These are phyloP conservation scores for Hamigera avellanea DNA, from an alignment of 495 filamentous ascomycete genomes.

Conservation along the genomic window DNA sequence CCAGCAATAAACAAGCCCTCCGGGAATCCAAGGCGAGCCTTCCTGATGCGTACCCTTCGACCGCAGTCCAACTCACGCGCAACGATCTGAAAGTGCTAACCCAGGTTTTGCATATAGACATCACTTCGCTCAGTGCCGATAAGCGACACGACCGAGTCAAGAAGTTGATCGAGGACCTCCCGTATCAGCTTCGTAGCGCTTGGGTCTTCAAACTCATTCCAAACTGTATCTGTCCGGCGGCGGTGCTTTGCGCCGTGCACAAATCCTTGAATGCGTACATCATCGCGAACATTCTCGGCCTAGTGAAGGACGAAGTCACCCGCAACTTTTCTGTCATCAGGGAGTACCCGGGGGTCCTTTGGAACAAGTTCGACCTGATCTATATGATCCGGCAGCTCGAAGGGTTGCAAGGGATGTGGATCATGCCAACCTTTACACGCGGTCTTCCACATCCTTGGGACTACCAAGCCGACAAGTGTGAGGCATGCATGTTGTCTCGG, in stretches of 20 bases:
- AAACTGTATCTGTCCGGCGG: slow-evolving; percentile 1
- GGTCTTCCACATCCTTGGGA: neutral
- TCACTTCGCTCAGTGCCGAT: neutral
- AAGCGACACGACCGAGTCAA: neutral
- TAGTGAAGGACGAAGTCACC: slow-evolving; percentile 20
- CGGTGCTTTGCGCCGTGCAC: slow-evolving; percentile 11
- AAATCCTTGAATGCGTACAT: slow-evolving; percentile 15
- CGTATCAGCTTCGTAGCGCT: neutral
- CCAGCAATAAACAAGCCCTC: too few species aligned
- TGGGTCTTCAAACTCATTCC: too few species aligned
- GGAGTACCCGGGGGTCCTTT: slow-evolving; percentile 8
- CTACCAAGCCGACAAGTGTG: slow-evolving; percentile 23
- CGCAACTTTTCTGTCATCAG: slow-evolving; percentile 15
- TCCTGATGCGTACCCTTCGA: too few species aligned
- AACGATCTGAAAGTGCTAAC: neutral
- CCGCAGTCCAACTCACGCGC: neutral
- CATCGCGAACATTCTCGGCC: slow-evolving; percentile 8
- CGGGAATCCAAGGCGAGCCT: too few species aligned
- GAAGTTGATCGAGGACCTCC: neutral
- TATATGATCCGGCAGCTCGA: slow-evolving; percentile 8
- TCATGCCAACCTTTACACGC: slow-evolving; percentile 2
- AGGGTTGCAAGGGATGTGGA: slow-evolving; percentile 23
- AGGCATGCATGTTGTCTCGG: slow-evolving; percentile 30
- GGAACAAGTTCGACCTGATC: slow-evolving; percentile 1
- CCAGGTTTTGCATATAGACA: neutral